These are phyloP conservation scores for Pseudogymnoascus sp. DNA, from an alignment of 2,329 filamentous ascomycete species.

Conservation along the genomic window DNA sequence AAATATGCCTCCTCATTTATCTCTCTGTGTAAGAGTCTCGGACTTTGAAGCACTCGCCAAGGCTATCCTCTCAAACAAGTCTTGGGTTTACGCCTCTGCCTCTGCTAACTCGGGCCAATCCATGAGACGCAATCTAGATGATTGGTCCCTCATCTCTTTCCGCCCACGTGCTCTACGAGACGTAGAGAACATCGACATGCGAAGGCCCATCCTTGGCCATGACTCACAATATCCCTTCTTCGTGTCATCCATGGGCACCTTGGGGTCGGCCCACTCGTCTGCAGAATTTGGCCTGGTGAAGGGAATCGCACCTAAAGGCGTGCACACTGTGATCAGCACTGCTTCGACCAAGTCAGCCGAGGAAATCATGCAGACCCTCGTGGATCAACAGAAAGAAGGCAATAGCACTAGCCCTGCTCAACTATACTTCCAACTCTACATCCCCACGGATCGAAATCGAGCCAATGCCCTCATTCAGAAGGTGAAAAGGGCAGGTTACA, in stretches of 20 bases:
- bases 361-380: not conserved
- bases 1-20: not conserved
- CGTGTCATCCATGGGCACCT: not conserved
- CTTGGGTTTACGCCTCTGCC: not conserved
- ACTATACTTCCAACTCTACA: constrained; percentile 52
- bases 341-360: not conserved
- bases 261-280: not conserved
- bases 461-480: constrained; percentile 39
- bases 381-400: not conserved
- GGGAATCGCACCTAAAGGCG: not conserved
- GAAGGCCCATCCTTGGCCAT: not conserved
- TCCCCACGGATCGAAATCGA: constrained; percentile 43
- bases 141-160: not conserved
- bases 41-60: not conserved
- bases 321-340: not conserved
- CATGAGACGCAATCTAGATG: not conserved
- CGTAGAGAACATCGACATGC: not conserved
- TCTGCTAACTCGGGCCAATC: not conserved
- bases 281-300: not conserved
- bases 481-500: constrained; percentile 37
- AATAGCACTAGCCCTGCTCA: not conserved
- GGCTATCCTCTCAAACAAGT: not conserved
- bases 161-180: not conserved
- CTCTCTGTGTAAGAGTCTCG: not conserved
- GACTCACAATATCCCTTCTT: not conserved